These are phyloP conservation scores for Phylloporus gajari DNA, from an alignment of 1,284 basidiomycete genomes.

Conservation along the genomic window DNA sequence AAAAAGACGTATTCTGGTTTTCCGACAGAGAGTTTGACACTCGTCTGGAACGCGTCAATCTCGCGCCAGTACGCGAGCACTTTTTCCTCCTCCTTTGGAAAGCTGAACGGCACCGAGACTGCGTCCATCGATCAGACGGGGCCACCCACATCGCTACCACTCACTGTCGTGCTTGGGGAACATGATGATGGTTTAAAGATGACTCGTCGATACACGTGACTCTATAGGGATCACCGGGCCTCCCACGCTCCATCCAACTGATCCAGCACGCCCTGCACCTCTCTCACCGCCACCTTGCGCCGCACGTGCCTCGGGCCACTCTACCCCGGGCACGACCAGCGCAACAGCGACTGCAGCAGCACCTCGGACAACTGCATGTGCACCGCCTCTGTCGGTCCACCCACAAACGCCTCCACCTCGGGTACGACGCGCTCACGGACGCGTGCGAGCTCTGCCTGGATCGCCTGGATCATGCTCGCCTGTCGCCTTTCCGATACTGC, in stretches of 20 bases:
- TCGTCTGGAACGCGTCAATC: conserved; percentile 98
- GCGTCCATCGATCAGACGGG: conserved; percentile 25
- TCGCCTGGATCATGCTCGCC: conserved; percentile 62
- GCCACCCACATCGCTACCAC: not conserved
- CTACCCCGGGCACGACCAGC: conserved; percentile 65
- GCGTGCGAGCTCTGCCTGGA: conserved; percentile 66
- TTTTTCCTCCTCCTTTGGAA: conserved; percentile 92
- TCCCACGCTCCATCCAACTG: conserved; percentile 64
- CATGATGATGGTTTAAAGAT: conserved; percentile 30
- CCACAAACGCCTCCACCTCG: conserved; percentile 65
- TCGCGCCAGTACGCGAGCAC: conserved; percentile 94
- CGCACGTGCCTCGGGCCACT: conserved; percentile 79
- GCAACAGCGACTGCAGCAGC: conserved; percentile 79
- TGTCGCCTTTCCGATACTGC: too few species aligned
- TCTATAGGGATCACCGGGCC: conserved; percentile 22
- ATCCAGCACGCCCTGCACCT: conserved; percentile 69
- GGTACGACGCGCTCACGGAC: conserved; percentile 66
- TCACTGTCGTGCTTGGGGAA: conserved; percentile 47
- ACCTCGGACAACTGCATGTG: conserved; percentile 75
- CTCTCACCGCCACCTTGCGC: conserved; percentile 79
- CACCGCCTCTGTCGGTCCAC: conserved; percentile 47
- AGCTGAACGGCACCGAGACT: conserved; percentile 86
- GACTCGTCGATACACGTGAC: conserved; percentile 12
- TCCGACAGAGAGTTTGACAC: conserved; percentile 91
- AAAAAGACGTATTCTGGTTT: conserved; percentile 94